phyloP scores from a whole-genome alignment of 2,329 filamentous ascomycete species.

The Byssoonygena ceratinophila region DNA sequence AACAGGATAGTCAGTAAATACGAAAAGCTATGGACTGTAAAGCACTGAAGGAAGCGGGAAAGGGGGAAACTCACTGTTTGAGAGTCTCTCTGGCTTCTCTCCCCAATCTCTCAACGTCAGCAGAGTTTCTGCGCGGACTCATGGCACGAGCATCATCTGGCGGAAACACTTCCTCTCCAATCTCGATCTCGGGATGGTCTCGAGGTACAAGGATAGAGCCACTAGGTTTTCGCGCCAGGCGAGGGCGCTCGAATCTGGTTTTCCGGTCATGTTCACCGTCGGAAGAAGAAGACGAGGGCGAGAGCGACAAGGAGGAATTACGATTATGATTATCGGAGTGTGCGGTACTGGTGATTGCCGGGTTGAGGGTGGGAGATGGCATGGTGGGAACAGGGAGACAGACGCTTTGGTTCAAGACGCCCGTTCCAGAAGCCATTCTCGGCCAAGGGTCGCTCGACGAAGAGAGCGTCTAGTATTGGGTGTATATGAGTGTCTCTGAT shows the following conservation, averaged over 20 bases:
- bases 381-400: conserved; percentile 32
- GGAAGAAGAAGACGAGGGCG: conserved; percentile 39
- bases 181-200: conserved; percentile 62
- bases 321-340: not conserved
- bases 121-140: conserved; percentile 83
- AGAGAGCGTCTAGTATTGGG: not conserved
- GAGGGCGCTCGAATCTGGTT: conserved; percentile 48
- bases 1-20: not conserved
- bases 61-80: conserved; percentile 44
- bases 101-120: conserved; percentile 79
- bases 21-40: too few species aligned
- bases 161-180: conserved; percentile 64
- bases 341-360: conserved; percentile 20
- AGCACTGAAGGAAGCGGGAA: not conserved
- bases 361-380: conserved; percentile 28
- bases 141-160: conserved; percentile 85
- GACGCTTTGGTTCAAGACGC: conserved; percentile 26
- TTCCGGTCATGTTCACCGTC: conserved; percentile 38
- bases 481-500: not conserved
- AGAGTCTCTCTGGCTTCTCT: conserved; percentile 61
- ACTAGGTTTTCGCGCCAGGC: conserved; percentile 64
- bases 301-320: conserved; percentile 27
- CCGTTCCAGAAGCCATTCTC: conserved; percentile 28
- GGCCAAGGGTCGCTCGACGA: conserved; percentile 14
- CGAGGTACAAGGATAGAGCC: conserved; percentile 73